These are phyloP conservation scores for Podospora pseudopauciseta DNA, from an alignment of 495 filamentous ascomycete species.

Conservation along the genomic window DNA sequence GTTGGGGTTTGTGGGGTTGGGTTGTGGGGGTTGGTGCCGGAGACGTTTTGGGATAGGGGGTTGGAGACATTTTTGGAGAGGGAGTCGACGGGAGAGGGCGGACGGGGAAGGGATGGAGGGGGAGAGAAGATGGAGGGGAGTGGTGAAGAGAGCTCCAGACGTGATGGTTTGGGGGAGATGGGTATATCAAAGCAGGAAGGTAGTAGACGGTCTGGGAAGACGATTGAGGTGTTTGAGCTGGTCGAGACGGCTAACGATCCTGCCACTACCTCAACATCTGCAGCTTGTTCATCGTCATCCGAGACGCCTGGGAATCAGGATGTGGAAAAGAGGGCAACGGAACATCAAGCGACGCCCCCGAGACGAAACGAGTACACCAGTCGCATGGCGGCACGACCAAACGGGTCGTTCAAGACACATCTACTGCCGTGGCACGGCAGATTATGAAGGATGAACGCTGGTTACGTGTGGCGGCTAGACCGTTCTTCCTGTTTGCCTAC, in stretches of 20 bases:
- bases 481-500: slow-evolving; percentile 82
- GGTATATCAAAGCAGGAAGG: not conserved
- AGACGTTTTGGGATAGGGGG: slow-evolving; percentile 88
- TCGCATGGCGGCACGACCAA: slow-evolving; percentile 53
- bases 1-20: slow-evolving; percentile 58
- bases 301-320: slow-evolving; percentile 1
- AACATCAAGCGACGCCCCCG: slow-evolving; percentile 11
- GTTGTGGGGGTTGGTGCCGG: slow-evolving; percentile 80
- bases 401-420: slow-evolving; percentile 63
- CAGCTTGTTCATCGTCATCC: slow-evolving; percentile 29
- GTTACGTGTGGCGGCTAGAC: slow-evolving; percentile 68
- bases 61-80: not conserved
- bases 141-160: too few species aligned
- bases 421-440: slow-evolving; percentile 73
- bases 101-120: too few species aligned
- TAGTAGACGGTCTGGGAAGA: not conserved
- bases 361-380: slow-evolving; percentile 54
- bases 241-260: not conserved
- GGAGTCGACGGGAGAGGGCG: too few species aligned
- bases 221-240: not conserved
- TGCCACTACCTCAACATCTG: not conserved
- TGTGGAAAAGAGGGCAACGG: not conserved
- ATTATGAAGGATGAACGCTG: slow-evolving; percentile 68
- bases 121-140: too few species aligned
- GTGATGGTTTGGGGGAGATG: too few species aligned